phyloP scores from a whole-genome alignment of 2,329 filamentous ascomycete genomes.

The Colletotrichum neosansevieriae region DNA sequence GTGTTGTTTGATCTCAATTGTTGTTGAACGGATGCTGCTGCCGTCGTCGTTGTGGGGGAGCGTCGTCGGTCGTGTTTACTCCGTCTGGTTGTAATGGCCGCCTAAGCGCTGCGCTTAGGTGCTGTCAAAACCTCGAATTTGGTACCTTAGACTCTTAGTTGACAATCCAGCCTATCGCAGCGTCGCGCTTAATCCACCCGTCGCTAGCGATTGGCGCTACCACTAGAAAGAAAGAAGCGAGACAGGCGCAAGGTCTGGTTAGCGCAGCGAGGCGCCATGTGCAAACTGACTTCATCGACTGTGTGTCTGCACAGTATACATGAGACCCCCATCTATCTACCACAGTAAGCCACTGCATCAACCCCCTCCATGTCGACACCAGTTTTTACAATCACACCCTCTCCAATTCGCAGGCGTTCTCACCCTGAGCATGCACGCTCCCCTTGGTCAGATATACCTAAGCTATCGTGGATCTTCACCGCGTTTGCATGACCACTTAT shows the following conservation, averaged over 20 bases:
- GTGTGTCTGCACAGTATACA: not conserved
- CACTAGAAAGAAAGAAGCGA: conserved; percentile 24
- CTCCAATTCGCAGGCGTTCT: not conserved
- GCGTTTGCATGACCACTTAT: not conserved
- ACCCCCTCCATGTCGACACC: not conserved
- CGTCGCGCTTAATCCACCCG: conserved; percentile 34
- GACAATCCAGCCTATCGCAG: conserved; percentile 29
- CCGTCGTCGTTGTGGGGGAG: conserved; percentile 18
- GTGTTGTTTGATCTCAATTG: not conserved
- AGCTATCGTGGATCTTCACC: conserved; percentile 19
- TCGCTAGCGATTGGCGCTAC: conserved; percentile 26
- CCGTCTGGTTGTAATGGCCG: conserved; percentile 24
- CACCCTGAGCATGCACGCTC: conserved; percentile 11
- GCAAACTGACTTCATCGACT: fast-evolving
- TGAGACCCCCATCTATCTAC: not conserved
- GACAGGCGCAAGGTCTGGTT: conserved; percentile 15
- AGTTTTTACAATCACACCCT: conserved; percentile 27
- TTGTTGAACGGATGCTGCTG: conserved; percentile 8
- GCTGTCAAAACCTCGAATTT: conserved; percentile 23
- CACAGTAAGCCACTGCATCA: too few relatives aligned
- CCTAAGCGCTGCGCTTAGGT: conserved; percentile 41
- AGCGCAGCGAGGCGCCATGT: not conserved
- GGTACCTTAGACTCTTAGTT: too few relatives aligned
- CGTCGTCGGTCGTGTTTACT: conserved; percentile 38
- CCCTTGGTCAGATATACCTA: conserved; percentile 11